Evolutionary conservation across 345 rosid genomes (phyloP).

Genomic region (Erodium maritimum): DNA sequence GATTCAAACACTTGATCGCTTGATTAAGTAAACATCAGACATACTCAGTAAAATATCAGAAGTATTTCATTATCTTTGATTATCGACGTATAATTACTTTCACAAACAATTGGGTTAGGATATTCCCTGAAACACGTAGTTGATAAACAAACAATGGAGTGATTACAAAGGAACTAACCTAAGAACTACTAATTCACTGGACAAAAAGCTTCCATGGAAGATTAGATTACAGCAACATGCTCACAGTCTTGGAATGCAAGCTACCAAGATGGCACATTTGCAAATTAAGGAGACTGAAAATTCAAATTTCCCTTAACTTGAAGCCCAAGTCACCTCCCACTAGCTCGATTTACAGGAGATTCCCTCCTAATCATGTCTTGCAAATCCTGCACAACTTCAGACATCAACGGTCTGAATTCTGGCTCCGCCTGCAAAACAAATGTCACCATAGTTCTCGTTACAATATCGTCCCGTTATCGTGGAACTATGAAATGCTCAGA

Average conservation of each 20-base stretch:
- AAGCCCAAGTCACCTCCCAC: background rate
- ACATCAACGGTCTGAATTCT: constrained; percentile 76
- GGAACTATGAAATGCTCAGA: too few relatives aligned
- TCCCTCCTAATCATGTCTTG: constrained; percentile 67
- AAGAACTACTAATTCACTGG: background rate
- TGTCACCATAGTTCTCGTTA: background rate
- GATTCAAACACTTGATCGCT: too few relatives aligned
- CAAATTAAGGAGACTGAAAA: background rate
- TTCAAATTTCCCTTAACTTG: background rate
- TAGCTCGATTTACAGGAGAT: constrained; percentile 19
- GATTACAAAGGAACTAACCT: too few relatives aligned
- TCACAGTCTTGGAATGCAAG: background rate
- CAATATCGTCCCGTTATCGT: too few relatives aligned
- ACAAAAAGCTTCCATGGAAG: background rate
- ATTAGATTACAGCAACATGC: background rate
- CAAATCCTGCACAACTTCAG: constrained; percentile 93
- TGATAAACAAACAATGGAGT: background rate
- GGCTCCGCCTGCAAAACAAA: constrained; percentile 52
- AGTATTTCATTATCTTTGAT: background rate
- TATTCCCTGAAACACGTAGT: background rate
- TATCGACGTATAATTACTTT: too few relatives aligned
- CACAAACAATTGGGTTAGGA: background rate
- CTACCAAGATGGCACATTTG: background rate
- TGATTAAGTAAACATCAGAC: too few relatives aligned
- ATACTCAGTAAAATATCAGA: too few relatives aligned